Conservation (phyloP, 73 alveolate genomes). For the Symbiodinium natans region DNA sequence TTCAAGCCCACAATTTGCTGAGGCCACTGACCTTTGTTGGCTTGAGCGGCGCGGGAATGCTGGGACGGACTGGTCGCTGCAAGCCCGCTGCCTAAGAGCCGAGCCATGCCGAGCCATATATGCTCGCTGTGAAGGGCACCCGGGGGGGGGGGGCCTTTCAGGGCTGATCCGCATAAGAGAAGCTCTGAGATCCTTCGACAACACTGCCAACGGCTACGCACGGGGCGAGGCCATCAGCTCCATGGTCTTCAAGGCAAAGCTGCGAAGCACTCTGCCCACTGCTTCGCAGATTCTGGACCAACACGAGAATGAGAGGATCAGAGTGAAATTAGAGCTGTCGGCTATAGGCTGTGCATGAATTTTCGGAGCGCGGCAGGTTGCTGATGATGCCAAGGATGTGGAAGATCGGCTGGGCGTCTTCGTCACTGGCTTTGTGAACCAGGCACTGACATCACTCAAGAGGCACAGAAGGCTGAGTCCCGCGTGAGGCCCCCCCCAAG, state of each 20-base stretch:
- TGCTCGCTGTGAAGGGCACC: no score
- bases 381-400: slow-evolving; percentile 49
- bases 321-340: no score
- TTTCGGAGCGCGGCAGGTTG: not conserved
- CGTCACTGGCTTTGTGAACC: slow-evolving; percentile 71
- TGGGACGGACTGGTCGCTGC: slow-evolving; percentile 92
- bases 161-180: no score
- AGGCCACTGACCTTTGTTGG: slow-evolving; percentile 12
- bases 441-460: no score
- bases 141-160: no score
- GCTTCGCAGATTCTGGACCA: not conserved
- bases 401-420: slow-evolving; percentile 71
- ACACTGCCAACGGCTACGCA: slow-evolving; percentile 91
- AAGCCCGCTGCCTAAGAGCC: not conserved
- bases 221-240: slow-evolving; percentile 53
- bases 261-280: not conserved
- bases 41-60: slow-evolving; percentile 68
- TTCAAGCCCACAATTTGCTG: not conserved
- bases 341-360: no score
- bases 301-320: not conserved
- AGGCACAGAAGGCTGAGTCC: no score
- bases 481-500: no score
- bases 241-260: not conserved
- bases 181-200: slow-evolving; percentile 53
- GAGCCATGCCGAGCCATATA: no score